Evolutionary conservation across 805 yeast species (phyloP).

Genomic region (Ogataea paraovalis): DNA sequence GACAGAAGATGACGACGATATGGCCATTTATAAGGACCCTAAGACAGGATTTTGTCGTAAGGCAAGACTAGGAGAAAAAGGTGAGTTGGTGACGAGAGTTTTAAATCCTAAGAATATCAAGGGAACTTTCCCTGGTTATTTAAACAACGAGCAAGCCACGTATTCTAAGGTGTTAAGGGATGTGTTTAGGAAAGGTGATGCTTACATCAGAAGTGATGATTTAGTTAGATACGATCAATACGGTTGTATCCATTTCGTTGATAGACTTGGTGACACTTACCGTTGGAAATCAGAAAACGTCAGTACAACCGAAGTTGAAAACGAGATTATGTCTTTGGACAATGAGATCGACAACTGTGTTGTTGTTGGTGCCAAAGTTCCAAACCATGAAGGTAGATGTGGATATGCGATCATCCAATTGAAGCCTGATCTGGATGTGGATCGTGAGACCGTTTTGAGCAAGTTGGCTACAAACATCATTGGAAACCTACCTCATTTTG

Average conservation of each 20-base stretch:
- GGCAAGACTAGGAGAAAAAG: constrained; percentile 65
- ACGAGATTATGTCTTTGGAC: constrained; percentile 46
- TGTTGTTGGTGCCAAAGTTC: constrained; percentile 84
- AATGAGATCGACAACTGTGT: constrained; percentile 58
- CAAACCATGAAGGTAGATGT: constrained; percentile 90
- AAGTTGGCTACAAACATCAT: constrained; percentile 34
- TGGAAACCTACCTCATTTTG: constrained; percentile 68
- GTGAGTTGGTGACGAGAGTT: constrained; percentile 81
- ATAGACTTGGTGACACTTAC: constrained; percentile 91
- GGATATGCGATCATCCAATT: constrained; percentile 81
- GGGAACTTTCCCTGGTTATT: constrained; percentile 83
- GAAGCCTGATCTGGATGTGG: constrained; percentile 24
- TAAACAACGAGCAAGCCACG: constrained; percentile 76
- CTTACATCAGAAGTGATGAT: constrained; percentile 89
- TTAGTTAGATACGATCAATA: constrained; percentile 63
- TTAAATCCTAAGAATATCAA: constrained; percentile 58
- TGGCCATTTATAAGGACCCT: constrained; percentile 65
- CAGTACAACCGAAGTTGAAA: constrained; percentile 89
- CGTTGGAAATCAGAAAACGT: constrained; percentile 97
- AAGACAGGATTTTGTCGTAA: constrained; percentile 55
- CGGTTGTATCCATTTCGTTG: constrained; percentile 78
- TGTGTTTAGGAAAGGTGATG: constrained; percentile 83
- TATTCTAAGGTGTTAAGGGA: constrained; percentile 67
- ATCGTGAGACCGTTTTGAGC: constrained; percentile 31
- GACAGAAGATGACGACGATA: constrained; percentile 79